Evolutionary conservation across 257 asterid species (phyloP).

Genomic region (Orobanche coerulescens): DNA sequence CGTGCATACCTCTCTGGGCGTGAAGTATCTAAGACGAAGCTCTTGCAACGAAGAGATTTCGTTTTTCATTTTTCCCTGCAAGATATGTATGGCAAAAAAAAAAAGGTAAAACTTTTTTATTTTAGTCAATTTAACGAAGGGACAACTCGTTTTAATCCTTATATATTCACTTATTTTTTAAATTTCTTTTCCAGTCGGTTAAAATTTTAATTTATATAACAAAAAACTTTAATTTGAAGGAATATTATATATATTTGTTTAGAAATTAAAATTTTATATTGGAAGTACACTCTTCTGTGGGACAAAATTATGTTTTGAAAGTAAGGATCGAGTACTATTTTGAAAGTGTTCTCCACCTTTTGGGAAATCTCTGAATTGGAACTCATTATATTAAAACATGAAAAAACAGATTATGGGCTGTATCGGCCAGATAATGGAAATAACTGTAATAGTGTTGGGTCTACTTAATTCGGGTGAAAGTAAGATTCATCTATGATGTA

Average conservation of each 20-base stretch:
- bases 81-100: constrained; percentile 3
- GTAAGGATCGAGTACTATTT: too few species aligned
- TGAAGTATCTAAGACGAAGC: constrained; percentile 78
- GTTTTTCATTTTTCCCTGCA: constrained; percentile 45
- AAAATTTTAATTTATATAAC: too few species aligned
- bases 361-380: not conserved
- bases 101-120: not conserved
- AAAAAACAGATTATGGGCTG: not conserved
- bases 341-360: not conserved
- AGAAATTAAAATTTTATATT: too few species aligned
- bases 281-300: too few species aligned
- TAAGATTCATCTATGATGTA: not conserved
- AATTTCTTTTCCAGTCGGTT: too few species aligned
- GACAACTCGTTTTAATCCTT: too few species aligned
- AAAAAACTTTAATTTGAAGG: too few species aligned
- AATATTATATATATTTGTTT: too few species aligned
- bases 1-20: constrained; percentile 78
- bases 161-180: too few species aligned
- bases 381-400: not conserved
- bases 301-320: too few species aligned
- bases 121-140: too few species aligned
- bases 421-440: not conserved
- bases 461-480: not conserved
- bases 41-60: constrained; percentile 37
- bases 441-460: not conserved